Evolutionary conservation across 1,284 basidiomycete genomes (phyloP).

Genomic region (Farysia itapuensis): DNA sequence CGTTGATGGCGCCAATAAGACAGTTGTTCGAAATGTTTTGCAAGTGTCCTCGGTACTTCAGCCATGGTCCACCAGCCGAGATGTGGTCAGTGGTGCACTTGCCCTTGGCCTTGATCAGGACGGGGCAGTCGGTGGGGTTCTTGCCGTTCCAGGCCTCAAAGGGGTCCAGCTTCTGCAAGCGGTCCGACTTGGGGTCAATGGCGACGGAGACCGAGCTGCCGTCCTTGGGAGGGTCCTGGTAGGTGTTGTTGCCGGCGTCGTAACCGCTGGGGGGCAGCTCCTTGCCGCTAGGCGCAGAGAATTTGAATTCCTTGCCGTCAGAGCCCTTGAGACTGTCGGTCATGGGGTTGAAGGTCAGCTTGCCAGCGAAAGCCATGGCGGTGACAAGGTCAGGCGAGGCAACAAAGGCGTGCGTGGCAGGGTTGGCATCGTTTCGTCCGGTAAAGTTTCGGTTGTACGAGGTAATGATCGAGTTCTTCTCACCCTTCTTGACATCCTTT

Average conservation of each 20-base stretch:
- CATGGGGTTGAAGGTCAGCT: conserved; percentile 93
- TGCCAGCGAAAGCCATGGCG: conserved; percentile 91
- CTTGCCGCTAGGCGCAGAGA: conserved; percentile 81
- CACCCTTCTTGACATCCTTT: conserved; percentile 92
- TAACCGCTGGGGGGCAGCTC: conserved; percentile 94
- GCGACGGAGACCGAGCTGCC: conserved; percentile 81
- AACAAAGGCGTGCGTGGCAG: conserved; percentile 97
- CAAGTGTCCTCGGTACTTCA: conserved; percentile 98
- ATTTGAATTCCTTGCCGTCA: conserved; percentile 97
- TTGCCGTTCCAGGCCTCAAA: conserved; percentile 93
- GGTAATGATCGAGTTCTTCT: conserved; percentile 86
- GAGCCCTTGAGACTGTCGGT: conserved; percentile 84
- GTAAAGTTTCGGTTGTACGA: conserved; percentile 99
- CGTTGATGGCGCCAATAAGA: conserved; percentile 90
- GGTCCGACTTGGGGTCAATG: conserved; percentile 84
- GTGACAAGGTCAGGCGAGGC: conserved; percentile 97
- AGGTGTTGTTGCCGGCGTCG: conserved; percentile 94
- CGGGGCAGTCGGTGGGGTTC: conserved; percentile 82
- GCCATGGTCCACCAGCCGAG: conserved; percentile 95
- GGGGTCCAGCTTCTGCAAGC: conserved; percentile 88
- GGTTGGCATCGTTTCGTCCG: conserved; percentile 98
- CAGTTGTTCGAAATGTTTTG: conserved; percentile 99
- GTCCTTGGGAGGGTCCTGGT: conserved; percentile 89
- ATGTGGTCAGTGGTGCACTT: conserved; percentile 83
- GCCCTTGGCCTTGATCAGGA: conserved; percentile 97